Evolutionary conservation across 179 eudicot species (phyloP), one percentile per base, ranked within the genome.

Genomic region (Drosera spatulata): DNA sequence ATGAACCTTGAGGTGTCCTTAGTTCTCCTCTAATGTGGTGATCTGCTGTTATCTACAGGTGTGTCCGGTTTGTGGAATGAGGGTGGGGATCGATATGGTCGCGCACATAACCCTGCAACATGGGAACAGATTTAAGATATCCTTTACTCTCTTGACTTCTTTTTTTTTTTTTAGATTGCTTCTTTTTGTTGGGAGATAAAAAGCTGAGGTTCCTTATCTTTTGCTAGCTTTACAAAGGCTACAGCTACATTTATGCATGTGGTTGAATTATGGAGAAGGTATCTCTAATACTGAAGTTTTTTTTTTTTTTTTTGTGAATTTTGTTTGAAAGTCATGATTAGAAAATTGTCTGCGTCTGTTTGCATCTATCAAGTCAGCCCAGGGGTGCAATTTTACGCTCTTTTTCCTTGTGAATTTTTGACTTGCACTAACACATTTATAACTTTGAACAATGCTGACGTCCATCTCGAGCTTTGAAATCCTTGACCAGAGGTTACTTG

Each of bases 101-200:
- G 81, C 78, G 37, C 81, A 77, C 59, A 73, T 77, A 73, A 73
- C 78, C 33, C 66, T 73, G 69, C 81, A 77, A 55, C 78, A 73
- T 45, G 78, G 78, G 64, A 77, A 73, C 62, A 64, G 73, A 10
- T 77, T 77, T 65, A 77, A 77, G 73, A 77, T 77, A 77, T 77
- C 78, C 81, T 50, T 50, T 50, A 73, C 67, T 64, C 49, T 14
- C 14, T 50, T 52, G 11, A 12, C 14, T 4, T 39, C 10, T 2
- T 33, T 55, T 55, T 55, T 4, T 15, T 55, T 39, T 6, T 53
- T 38, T 3, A 45, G 49, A 13, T 2, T 12, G 56, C 56, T 2
- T 12, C 7, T 7, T 13, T 8, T 14, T 7, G 13, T 7, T 53
- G 22, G 33, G 13, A 10, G 7, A 14, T 38, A 53, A 7, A n/a